Evolutionary conservation across 352 stramenopile genomes (phyloP), one percentile per base, ranked within the genome.

Genomic region (Pythium dissimile): DNA sequence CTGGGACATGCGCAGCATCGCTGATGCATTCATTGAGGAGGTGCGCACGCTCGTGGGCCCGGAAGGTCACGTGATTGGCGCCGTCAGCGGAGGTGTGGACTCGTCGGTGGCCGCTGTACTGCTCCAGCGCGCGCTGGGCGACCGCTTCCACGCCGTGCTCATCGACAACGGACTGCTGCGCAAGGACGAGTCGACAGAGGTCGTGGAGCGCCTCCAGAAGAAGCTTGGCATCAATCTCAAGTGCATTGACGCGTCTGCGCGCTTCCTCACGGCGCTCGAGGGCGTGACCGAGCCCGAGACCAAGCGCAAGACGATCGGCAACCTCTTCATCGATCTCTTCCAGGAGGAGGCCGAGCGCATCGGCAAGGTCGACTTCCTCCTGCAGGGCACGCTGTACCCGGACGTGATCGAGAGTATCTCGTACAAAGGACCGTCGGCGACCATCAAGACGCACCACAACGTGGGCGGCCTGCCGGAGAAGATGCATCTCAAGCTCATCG

Each of bases 391-490:
- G 30, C 74, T 99, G 21, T 99, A 99, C 73, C 97, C 97, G 20
- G 97, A 99, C 74, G 96, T 99, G 54, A 99, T 99, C 74, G 97
- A 99, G 74, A 98, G 84, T 64, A 91, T 99, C 51, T 98, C 92
- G 43, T 99, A 99, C 92, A 99, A 99, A 77, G 86, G 97, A 23
- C 96, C 96, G 10, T 97, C 86, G 21, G 97, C 96, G 21, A 99
- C 96, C 31, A 99, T 99, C 75, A 99, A 99, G 84, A 99, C 96
- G 32, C 97, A 99, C 75, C 97, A 99, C 86, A 99, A 99, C 79
- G 97, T 99, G 21, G 97, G 97, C 44, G 97, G 97, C 9, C 82
- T 99, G 24, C 96, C 96, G 1, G 96, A 97, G 39, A 96, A 87
- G 54, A 99, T 99, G 97, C 91, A 99, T 66, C 76, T 99, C 50